Evolutionary conservation across 2,329 filamentous ascomycete genomes (phyloP).

Genomic region (Exophiala viscosa): DNA sequence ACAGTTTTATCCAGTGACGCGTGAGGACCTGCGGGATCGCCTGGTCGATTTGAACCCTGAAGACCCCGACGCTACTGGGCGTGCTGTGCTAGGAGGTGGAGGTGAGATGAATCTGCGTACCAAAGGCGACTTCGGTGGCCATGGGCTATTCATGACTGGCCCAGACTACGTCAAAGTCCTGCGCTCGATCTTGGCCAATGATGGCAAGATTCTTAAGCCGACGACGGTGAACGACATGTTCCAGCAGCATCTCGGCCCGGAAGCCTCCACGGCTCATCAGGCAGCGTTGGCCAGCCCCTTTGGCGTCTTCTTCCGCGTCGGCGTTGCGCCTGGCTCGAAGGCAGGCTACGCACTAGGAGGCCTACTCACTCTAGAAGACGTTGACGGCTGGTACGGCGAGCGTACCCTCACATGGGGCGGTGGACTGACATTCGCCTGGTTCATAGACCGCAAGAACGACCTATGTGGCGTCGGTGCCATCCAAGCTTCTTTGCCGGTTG

Average conservation of each 20-base stretch:
- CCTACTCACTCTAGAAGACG: conserved; percentile 39
- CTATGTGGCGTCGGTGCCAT: conserved; percentile 44
- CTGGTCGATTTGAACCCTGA: conserved; percentile 40
- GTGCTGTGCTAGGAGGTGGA: conserved; percentile 35
- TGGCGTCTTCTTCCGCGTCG: conserved; percentile 38
- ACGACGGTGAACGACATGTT: conserved; percentile 30
- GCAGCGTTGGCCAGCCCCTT: conserved; percentile 32
- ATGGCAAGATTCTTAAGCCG: conserved; percentile 36
- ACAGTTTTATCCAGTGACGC: conserved; percentile 52
- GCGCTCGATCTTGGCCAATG: conserved; percentile 38
- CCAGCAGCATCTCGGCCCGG: conserved; percentile 29
- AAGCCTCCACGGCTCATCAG: conserved; percentile 30
- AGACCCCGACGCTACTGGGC: conserved; percentile 34
- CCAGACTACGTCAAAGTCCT: conserved; percentile 32
- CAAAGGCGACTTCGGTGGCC: conserved; percentile 44
- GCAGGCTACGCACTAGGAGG: conserved; percentile 43
- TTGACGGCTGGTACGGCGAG: conserved; percentile 44
- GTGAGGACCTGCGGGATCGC: conserved; percentile 35
- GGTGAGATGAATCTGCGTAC: conserved; percentile 24
- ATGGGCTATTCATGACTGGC: conserved; percentile 39
- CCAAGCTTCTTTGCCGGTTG: conserved; percentile 39
- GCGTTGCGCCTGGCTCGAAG: conserved; percentile 33
- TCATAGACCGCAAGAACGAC: conserved; percentile 48
- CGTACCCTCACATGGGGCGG: conserved; percentile 48
- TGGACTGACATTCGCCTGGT: conserved; percentile 47